Conservation (phyloP, 2,329 filamentous ascomycete species). For the Apiospora phragmitis region DNA sequence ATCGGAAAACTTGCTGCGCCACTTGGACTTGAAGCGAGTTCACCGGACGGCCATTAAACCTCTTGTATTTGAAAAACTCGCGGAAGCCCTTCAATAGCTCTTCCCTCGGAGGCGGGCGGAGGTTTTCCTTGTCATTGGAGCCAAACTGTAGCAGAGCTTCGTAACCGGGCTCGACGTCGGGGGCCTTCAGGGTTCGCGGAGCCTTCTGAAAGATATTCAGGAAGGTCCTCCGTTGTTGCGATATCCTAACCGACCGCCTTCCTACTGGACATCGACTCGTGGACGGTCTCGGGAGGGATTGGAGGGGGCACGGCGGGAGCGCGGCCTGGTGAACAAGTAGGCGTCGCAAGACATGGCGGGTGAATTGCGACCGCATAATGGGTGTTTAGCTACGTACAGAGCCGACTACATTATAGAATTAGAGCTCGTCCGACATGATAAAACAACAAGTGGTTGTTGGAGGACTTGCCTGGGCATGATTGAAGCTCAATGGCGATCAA, state of each 20-base stretch:
- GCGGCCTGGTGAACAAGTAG: conserved; percentile 26
- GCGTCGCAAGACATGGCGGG: conserved; percentile 42
- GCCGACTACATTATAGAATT: conserved; percentile 22
- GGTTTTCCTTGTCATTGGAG: conserved; percentile 60
- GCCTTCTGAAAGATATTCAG: conserved; percentile 63
- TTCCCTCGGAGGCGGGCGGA: conserved; percentile 63
- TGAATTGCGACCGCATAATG: conserved; percentile 37
- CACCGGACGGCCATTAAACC: conserved; percentile 47
- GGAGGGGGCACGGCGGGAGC: conserved; percentile 17
- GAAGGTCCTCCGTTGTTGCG: conserved; percentile 54
- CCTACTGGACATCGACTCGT: conserved; percentile 31
- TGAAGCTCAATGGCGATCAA: conserved; percentile 6
- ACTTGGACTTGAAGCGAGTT: conserved; percentile 69
- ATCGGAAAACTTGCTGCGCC: conserved; percentile 58
- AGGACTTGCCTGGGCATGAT: conserved; percentile 11
- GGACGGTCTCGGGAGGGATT: conserved; percentile 21
- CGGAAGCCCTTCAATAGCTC: conserved; percentile 67
- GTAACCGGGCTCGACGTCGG: conserved; percentile 70
- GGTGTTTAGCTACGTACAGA: conserved; percentile 26
- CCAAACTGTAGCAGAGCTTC: conserved; percentile 69
- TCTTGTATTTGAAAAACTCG: conserved; percentile 61
- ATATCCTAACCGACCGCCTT: conserved; percentile 22
- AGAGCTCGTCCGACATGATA: not conserved
- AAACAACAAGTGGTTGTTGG: not conserved
- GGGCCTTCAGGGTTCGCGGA: conserved; percentile 58